Percentiles rank a stretch among this genome's conserved stretches.
Evolutionary conservation across 2,329 filamentous ascomycete species (phyloP).

Genomic region (Pseudogymnoascus sp.): DNA sequence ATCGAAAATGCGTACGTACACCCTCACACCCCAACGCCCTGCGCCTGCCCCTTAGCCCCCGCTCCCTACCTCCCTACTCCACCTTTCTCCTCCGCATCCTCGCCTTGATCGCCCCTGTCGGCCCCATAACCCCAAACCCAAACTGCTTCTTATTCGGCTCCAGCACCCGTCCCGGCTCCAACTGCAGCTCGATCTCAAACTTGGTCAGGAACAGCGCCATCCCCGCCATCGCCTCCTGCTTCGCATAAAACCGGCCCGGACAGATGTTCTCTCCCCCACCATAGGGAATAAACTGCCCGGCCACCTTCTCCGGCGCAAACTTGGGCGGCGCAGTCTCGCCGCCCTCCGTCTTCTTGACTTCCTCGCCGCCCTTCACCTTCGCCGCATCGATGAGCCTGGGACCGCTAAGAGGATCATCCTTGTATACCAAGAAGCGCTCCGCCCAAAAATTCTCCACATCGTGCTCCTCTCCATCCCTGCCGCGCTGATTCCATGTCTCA

Average conservation of each 20-base stretch:
- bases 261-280: conserved; percentile 29
- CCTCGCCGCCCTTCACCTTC: conserved; percentile 2
- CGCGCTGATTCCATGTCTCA: conserved; percentile 25
- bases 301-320: conserved; percentile 22
- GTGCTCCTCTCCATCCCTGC: conserved; percentile 17
- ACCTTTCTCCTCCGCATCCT: conserved; percentile 15
- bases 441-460: conserved; percentile 28
- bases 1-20: neutral
- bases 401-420: conserved; percentile 22
- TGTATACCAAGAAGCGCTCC: conserved; percentile 29
- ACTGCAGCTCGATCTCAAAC: conserved; percentile 26
- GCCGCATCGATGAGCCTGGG: conserved; percentile 17
- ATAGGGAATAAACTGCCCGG: conserved; percentile 29
- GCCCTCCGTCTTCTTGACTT: neutral
- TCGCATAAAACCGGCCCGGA: conserved; percentile 30
- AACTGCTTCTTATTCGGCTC: conserved; percentile 17
- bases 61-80: neutral
- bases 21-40: neutral
- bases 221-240: conserved; percentile 27
- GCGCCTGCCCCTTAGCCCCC: neutral
- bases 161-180: conserved; percentile 1
- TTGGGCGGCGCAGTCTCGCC: conserved; percentile 12
- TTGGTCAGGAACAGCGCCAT: conserved; percentile 26
- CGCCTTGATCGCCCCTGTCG: conserved; percentile 13
- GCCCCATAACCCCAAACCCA: conserved; percentile 17